A percentile compares a stretch with the other conserved stretches of the same genome.
Evolutionary conservation across 2,329 filamentous ascomycete genomes (phyloP).

Genomic region (Penicillium frequentans): DNA sequence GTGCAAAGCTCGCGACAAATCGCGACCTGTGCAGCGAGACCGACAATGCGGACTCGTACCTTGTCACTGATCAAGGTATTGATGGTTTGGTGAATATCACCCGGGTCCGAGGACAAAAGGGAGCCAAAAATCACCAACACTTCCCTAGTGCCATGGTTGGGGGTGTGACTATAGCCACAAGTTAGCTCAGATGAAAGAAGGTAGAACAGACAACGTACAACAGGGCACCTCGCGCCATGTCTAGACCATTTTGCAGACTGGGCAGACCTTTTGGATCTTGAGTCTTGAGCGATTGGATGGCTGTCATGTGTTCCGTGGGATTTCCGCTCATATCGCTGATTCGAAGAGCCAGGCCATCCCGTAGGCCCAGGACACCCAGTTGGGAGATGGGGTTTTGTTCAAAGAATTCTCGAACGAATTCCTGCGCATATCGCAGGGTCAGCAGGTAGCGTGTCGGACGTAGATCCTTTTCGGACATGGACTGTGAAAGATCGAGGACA

Average conservation of each 20-base stretch:
- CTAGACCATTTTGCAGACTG: slow-evolving; percentile 88
- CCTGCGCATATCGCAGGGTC: slow-evolving; percentile 75
- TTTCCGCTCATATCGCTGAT: slow-evolving; percentile 91
- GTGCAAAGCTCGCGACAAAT: slow-evolving; percentile 87
- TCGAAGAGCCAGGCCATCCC: slow-evolving; percentile 81
- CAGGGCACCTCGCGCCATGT: slow-evolving; percentile 90
- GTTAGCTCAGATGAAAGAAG: slow-evolving; percentile 3
- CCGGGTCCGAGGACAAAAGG: slow-evolving; percentile 84
- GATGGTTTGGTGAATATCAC: slow-evolving; percentile 93
- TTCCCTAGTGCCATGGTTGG: slow-evolving; percentile 89
- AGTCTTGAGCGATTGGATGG: slow-evolving; percentile 66
- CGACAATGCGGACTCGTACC: slow-evolving; percentile 85
- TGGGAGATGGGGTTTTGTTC: slow-evolving; percentile 99
- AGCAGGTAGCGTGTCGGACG: slow-evolving; percentile 84
- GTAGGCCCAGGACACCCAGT: slow-evolving; percentile 87
- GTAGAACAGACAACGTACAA: slow-evolving; percentile 57
- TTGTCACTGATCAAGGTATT: slow-evolving; percentile 73
- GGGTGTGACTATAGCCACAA: slow-evolving; percentile 66
- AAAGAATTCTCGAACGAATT: slow-evolving; percentile 93
- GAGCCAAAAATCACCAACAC: slow-evolving; percentile 91
- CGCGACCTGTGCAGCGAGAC: slow-evolving; percentile 85
- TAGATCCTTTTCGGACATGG: slow-evolving; percentile 94
- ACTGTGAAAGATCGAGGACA: slow-evolving; percentile 85
- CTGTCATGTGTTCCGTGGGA: slow-evolving; percentile 80
- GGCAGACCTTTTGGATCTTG: slow-evolving; percentile 72